phyloP scores from a whole-genome alignment of 2,329 filamentous ascomycete genomes.

The Phaeosphaeriaceae sp. region DNA sequence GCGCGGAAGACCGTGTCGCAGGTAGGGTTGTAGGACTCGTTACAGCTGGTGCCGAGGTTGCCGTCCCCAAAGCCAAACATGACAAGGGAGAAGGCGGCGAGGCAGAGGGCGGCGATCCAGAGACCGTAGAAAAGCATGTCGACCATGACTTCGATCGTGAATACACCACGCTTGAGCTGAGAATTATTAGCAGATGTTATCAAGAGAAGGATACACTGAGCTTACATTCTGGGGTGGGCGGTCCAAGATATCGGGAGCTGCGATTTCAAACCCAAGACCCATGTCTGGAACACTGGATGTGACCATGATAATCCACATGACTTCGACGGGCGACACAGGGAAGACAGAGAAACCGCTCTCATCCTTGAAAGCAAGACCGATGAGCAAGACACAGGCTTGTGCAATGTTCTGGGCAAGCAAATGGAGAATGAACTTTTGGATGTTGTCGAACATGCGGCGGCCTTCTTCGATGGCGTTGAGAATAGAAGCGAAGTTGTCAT shows the following conservation, averaged over 20 bases:
- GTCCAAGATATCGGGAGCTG: slow-evolving; percentile 42
- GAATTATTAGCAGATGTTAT: slow-evolving; percentile 17
- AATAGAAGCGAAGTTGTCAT: slow-evolving; percentile 56
- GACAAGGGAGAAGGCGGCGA: slow-evolving; percentile 42
- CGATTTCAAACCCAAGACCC: slow-evolving; percentile 45
- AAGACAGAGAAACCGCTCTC: slow-evolving; percentile 42
- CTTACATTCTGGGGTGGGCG: slow-evolving; percentile 39
- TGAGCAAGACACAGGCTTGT: slow-evolving; percentile 43
- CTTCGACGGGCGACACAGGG: slow-evolving; percentile 46
- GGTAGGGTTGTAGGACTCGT: slow-evolving; percentile 32
- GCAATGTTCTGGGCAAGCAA: slow-evolving; percentile 43
- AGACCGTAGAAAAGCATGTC: slow-evolving; percentile 48
- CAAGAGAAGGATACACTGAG: background rate
- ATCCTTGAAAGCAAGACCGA: slow-evolving; percentile 46
- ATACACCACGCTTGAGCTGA: slow-evolving; percentile 45
- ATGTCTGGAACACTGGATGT: slow-evolving; percentile 46
- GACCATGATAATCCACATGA: slow-evolving; percentile 50
- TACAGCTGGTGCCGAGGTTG: slow-evolving; percentile 41
- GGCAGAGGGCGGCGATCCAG: slow-evolving; percentile 42
- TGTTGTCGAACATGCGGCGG: slow-evolving; percentile 56
- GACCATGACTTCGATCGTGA: slow-evolving; percentile 42
- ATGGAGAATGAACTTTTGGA: slow-evolving; percentile 51
- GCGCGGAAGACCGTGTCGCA: slow-evolving; percentile 55
- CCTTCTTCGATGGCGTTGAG: slow-evolving; percentile 55
- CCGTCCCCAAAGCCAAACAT: slow-evolving; percentile 44